Conservation (phyloP, 169 alveolate genomes). For the Plasmodium coatneyi region DNA sequence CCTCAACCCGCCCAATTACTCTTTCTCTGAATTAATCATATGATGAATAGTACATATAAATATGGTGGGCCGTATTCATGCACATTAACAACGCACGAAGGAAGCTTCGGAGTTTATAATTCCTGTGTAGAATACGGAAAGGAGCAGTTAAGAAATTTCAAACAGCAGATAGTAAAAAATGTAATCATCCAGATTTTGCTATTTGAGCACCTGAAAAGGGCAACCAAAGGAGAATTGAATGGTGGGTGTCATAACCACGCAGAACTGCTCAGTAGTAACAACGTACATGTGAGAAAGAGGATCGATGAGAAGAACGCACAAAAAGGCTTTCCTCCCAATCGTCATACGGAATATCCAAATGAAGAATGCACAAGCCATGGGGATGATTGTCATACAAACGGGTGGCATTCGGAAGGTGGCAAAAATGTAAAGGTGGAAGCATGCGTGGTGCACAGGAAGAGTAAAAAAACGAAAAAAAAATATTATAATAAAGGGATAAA, state of each 20-base stretch:
- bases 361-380: neutral
- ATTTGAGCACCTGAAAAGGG: slow-evolving; percentile 21
- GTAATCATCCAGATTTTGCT: slow-evolving; percentile 6
- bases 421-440: neutral
- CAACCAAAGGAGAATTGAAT: neutral
- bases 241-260: neutral
- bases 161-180: neutral
- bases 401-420: neutral
- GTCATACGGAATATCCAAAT: neutral
- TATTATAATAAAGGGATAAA: neutral
- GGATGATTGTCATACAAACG: neutral
- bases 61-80: slow-evolving; percentile 53
- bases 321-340: neutral
- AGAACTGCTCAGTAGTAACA: neutral
- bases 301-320: neutral
- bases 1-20: neutral
- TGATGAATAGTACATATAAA: slow-evolving; percentile 54
- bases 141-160: neutral
- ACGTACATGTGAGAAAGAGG: neutral
- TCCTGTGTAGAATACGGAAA: slow-evolving; percentile 7
- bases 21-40: slow-evolving; percentile 15
- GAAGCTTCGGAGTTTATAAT: neutral
- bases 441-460: neutral
- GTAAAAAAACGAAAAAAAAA: neutral
- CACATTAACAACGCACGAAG: slow-evolving; percentile 28